Base-by-base conservation (phyloP, 192 early-diverging fungal species). In the Rhizophagus prolifer region DNA sequence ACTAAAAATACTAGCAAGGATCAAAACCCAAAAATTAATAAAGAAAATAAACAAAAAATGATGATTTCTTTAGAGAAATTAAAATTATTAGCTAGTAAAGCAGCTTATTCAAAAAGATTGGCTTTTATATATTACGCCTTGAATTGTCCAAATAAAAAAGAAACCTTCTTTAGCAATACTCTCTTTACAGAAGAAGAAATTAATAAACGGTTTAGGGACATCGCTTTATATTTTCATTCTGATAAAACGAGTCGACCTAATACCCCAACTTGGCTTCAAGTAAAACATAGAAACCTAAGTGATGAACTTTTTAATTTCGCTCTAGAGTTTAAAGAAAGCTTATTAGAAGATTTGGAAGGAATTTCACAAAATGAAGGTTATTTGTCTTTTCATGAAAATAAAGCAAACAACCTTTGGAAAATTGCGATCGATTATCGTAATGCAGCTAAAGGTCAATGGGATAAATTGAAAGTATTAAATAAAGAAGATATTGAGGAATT, bases 381-480 rank as follows among this genome's bases (percentile, higher is more conserved):
- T 23, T 3, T 31, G 28, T 7, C 6, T 6, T 67, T 38, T 67
- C 65, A 67, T 44, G 36, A 67, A 67, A 67, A 31, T 0, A 67
- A n/a, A 5, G 65, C 65, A 67, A 38, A 67, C 9, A 3, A 21
- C 4, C 16, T 36, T 25, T 67, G 30, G 19, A 67, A 38, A 34
- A 67, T 41, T 41, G 36, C 65, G 21, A 67, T 36, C 21, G 65
- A 67, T 21, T 67, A 67, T 38, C 65, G 65, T 67, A 67, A 38
- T 36, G 31, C 65, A 16, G 28, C 28, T 67, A 67, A 67, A 38
- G 34, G 21, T n/a, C 28, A 67, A 36, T 34, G 65, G 65, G 21
- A 38, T 67, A 67, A 67, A 23, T 21, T 67, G 4, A 67, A 67
- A 36, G 8, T 38, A 9, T 41, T 67, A 67, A 41, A 25, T 9